These are phyloP conservation scores for Thymus quinquecostatus DNA, from an alignment of 257 asterid genomes.

Conservation along the genomic window DNA sequence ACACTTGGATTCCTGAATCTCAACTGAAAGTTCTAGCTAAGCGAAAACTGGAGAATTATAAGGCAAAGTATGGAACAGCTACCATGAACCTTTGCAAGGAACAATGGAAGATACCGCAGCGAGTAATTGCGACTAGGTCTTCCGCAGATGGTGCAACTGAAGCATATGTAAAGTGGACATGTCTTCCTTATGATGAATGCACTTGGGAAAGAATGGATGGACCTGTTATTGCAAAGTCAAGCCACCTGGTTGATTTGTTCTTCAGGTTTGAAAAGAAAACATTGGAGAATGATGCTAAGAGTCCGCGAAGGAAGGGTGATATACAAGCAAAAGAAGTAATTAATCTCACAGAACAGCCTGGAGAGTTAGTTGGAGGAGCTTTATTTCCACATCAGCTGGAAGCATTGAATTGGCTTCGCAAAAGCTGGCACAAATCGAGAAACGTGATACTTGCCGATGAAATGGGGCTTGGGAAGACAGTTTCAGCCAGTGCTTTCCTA, in stretches of 20 bases:
- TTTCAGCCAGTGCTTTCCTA: constrained; percentile 93
- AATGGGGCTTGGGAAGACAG: constrained; percentile 99
- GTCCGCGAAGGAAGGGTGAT: constrained; percentile 50
- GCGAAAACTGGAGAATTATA: constrained; percentile 90
- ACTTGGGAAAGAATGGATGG: constrained; percentile 94
- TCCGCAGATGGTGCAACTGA: constrained; percentile 68
- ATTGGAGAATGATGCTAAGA: constrained; percentile 49
- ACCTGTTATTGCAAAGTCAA: constrained; percentile 60
- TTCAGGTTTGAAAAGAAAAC: constrained; percentile 74
- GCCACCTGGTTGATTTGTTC: constrained; percentile 70
- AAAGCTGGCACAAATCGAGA: constrained; percentile 88
- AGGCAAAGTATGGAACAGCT: constrained; percentile 78
- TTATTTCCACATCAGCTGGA: constrained; percentile 97
- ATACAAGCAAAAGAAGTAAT: constrained; percentile 57
- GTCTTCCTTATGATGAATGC: constrained; percentile 94
- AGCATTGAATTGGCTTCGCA: constrained; percentile 98
- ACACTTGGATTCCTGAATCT: constrained; percentile 86
- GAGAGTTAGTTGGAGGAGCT: constrained; percentile 81
- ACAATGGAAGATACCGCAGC: constrained; percentile 90
- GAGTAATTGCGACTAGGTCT: constrained; percentile 73
- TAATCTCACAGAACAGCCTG: constrained; percentile 88
- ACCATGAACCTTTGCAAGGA: constrained; percentile 81
- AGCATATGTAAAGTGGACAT: constrained; percentile 84
- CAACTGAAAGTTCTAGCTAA: constrained; percentile 82
- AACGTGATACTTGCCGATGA: constrained; percentile 99